These are phyloP conservation scores for Globisporangium spinosum DNA, from an alignment of 352 stramenopile genomes.

Conservation along the genomic window DNA sequence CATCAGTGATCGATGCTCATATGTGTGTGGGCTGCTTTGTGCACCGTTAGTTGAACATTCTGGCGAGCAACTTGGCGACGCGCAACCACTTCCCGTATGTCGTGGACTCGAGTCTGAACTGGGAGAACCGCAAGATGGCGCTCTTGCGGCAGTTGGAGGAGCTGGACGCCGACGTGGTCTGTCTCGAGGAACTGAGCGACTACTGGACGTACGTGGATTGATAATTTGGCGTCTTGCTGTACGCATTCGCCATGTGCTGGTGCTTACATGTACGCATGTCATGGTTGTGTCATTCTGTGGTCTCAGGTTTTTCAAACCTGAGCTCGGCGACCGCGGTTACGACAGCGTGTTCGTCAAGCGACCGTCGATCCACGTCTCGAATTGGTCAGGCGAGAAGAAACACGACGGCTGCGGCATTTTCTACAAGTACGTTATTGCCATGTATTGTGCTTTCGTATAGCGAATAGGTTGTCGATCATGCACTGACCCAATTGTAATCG, in stretches of 20 bases:
- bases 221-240: neutral
- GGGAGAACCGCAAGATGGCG: constrained; percentile 78
- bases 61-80: constrained; percentile 82
- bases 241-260: neutral
- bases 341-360: constrained; percentile 86
- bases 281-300: neutral
- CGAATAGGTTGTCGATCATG: neutral
- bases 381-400: constrained; percentile 87
- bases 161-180: constrained; percentile 79
- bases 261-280: neutral
- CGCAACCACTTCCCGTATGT: constrained; percentile 87
- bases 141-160: constrained; percentile 70
- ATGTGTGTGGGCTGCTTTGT: neutral
- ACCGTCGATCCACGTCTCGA: constrained; percentile 80
- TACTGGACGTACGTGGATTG: constrained; percentile 75
- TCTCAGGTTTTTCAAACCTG: constrained; percentile 73
- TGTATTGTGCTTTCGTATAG: neutral
- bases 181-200: constrained; percentile 84
- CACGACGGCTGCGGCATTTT: constrained; percentile 87
- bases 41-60: constrained; percentile 63
- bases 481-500: neutral
- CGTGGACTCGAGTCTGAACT: constrained; percentile 75
- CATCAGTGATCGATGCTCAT: neutral
- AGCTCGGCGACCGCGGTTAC: constrained; percentile 70
- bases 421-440: constrained; percentile 53